These are phyloP conservation scores for Serendipita sp. DNA, from an alignment of 768 basidiomycete species.

Conservation along the genomic window DNA sequence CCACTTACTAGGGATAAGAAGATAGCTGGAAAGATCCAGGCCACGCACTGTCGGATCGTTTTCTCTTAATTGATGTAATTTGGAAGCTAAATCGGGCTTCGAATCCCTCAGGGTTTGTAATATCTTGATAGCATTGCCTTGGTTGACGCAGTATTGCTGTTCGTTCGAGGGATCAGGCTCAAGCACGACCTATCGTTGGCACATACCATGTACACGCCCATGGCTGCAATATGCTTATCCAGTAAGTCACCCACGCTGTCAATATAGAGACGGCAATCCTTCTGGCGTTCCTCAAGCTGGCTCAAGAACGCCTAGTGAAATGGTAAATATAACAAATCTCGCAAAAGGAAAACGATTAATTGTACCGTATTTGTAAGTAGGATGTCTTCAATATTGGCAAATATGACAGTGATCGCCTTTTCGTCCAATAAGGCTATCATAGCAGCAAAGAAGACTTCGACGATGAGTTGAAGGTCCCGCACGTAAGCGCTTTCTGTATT, in stretches of 20 bases:
- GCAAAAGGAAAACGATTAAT: neutral
- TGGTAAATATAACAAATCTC: neutral
- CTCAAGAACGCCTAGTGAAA: slow-evolving; percentile 56
- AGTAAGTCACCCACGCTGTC: slow-evolving; percentile 80
- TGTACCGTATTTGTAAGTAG: slow-evolving; percentile 72
- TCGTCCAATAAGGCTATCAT: slow-evolving; percentile 54
- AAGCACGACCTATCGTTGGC: neutral
- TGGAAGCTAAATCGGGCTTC: slow-evolving; percentile 45
- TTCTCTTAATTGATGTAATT: slow-evolving; percentile 58
- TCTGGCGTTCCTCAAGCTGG: slow-evolving; percentile 80
- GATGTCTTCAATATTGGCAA: slow-evolving; percentile 88
- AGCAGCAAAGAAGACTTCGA: slow-evolving; percentile 83
- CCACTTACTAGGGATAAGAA: slow-evolving; percentile 72
- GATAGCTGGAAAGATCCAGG: slow-evolving; percentile 77
- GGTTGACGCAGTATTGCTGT: slow-evolving; percentile 84
- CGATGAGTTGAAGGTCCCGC: slow-evolving; percentile 77
- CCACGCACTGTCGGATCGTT: slow-evolving; percentile 65
- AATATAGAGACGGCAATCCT: slow-evolving; percentile 78
- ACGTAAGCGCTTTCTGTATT: slow-evolving; percentile 82
- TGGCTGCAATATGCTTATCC: slow-evolving; percentile 52
- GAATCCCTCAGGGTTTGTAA: slow-evolving; percentile 56
- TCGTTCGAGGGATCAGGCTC: neutral
- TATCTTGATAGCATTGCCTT: slow-evolving; percentile 57
- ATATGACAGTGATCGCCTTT: slow-evolving; percentile 68
- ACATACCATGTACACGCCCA: slow-evolving; percentile 65